Percentiles rank a stretch among this genome's conserved stretches.
phyloP scores from a whole-genome alignment of 192 early-diverging fungal genomes.

The Entophlyctis luteolus region DNA sequence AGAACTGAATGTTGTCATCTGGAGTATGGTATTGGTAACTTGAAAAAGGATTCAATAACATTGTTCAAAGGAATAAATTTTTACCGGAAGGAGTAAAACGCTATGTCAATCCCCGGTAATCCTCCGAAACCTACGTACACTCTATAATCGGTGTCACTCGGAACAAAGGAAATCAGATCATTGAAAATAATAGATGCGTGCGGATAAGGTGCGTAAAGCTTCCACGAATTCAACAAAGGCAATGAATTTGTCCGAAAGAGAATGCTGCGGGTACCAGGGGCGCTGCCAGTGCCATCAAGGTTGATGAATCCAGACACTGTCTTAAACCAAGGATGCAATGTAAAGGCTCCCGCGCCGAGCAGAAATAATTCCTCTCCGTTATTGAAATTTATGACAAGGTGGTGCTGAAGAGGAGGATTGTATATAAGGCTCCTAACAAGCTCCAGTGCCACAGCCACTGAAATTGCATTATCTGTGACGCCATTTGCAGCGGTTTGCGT shows the following conservation, averaged over 20 bases:
- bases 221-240: constrained; percentile 23
- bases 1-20: constrained; percentile 37
- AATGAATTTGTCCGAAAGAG: constrained; percentile 44
- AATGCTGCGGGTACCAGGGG: constrained; percentile 21
- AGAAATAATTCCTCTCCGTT: constrained; percentile 49
- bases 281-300: constrained; percentile 45
- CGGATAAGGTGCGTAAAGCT: constrained; percentile 32
- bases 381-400: constrained; percentile 44
- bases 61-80: neutral
- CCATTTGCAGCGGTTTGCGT: constrained; percentile 34
- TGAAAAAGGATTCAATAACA: constrained; percentile 7
- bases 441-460: constrained; percentile 40
- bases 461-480: constrained; percentile 46
- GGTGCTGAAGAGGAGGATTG: constrained; percentile 14
- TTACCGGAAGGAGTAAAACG: constrained; percentile 36
- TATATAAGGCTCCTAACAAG: constrained; percentile 26
- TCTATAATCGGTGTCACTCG: constrained; percentile 45
- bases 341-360: constrained; percentile 37
- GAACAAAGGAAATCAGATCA: constrained; percentile 30
- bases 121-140: constrained; percentile 29
- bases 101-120: constrained; percentile 46
- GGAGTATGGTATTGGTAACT: constrained; percentile 47
- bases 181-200: constrained; percentile 46
- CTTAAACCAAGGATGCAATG: constrained; percentile 38
- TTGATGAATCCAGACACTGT: constrained; percentile 46